Percentiles rank a stretch among this genome's conserved stretches.
phyloP scores from a whole-genome alignment of 805 yeast species.

The Scheffersomyces amazonensis region DNA sequence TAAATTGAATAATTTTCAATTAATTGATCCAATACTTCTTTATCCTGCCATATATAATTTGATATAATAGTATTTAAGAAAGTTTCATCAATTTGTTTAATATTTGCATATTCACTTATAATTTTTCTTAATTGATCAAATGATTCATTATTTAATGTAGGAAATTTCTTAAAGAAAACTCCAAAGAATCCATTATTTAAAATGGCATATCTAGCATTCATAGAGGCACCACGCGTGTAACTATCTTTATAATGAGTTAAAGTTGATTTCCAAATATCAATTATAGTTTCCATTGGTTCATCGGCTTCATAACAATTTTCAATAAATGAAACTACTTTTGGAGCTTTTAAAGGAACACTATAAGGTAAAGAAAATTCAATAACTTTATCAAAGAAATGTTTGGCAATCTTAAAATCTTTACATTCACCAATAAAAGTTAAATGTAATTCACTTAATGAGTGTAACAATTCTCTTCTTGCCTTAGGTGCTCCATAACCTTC shows the following conservation, averaged over 20 bases:
- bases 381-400: constrained; percentile 72
- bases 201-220: constrained; percentile 70
- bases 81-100: constrained; percentile 70
- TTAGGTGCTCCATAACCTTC: constrained; percentile 20
- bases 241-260: constrained; percentile 46
- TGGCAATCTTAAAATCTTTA: constrained; percentile 68
- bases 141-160: constrained; percentile 51
- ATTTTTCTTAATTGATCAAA: constrained; percentile 54
- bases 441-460: constrained; percentile 70
- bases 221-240: constrained; percentile 44
- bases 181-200: constrained; percentile 67
- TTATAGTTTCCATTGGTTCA: constrained; percentile 55
- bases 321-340: constrained; percentile 64
- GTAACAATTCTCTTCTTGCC: constrained; percentile 27
- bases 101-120: constrained; percentile 52
- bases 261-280: constrained; percentile 61
- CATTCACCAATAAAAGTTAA: constrained; percentile 75
- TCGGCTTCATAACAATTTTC: constrained; percentile 58
- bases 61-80: constrained; percentile 75
- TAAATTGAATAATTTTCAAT: constrained; percentile 57
- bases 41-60: constrained; percentile 65
- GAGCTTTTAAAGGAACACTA: constrained; percentile 65
- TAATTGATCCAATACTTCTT: constrained; percentile 61
- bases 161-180: constrained; percentile 61
- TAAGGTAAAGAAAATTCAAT: constrained; percentile 63